These are phyloP conservation scores for Diplogelasinospora grovesii DNA, from an alignment of 495 filamentous ascomycete genomes.

Conservation along the genomic window DNA sequence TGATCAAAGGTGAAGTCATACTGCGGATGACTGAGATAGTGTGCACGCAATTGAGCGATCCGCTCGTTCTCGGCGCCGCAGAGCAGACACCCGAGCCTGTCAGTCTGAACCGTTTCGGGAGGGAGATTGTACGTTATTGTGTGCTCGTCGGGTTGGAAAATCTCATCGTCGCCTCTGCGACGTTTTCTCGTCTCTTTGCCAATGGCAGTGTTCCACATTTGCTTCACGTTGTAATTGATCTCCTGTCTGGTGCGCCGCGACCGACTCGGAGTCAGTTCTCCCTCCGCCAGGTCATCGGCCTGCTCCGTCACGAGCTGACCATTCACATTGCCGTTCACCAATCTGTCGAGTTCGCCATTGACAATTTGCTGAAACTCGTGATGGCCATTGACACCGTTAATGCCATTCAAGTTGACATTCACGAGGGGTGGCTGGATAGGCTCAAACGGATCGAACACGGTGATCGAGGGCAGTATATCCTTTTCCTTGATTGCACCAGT, in stretches of 20 bases:
- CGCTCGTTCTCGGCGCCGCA: slow-evolving; percentile 37
- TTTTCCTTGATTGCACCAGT: slow-evolving; percentile 18
- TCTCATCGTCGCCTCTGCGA: slow-evolving; percentile 25
- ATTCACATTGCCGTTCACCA: slow-evolving; percentile 14
- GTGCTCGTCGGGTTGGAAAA: slow-evolving; percentile 22
- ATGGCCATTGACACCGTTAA: slow-evolving; percentile 19
- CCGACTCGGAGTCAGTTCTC: slow-evolving; percentile 33
- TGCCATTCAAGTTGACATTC: slow-evolving; percentile 17
- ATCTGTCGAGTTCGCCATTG: slow-evolving; percentile 24
- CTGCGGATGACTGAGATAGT: slow-evolving; percentile 37
- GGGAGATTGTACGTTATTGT: slow-evolving; percentile 39
- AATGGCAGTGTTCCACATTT: slow-evolving; percentile 40
- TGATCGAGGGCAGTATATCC: slow-evolving; percentile 24
- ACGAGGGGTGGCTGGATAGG: slow-evolving; percentile 20
- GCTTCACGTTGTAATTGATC: slow-evolving; percentile 48
- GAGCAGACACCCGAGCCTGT: slow-evolving; percentile 38
- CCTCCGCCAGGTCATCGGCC: slow-evolving; percentile 19
- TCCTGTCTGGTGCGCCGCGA: slow-evolving; percentile 31
- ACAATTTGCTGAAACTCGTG: slow-evolving; percentile 4
- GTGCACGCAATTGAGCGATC: slow-evolving; percentile 37
- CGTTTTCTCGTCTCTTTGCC: slow-evolving; percentile 40
- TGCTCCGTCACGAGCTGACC: slow-evolving; percentile 4
- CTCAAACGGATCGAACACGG: slow-evolving; percentile 22
- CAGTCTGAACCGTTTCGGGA: slow-evolving; percentile 35
- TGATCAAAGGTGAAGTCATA: slow-evolving; percentile 35